Percentiles rank a stretch among this genome's conserved stretches.
phyloP scores from a whole-genome alignment of 768 basidiomycete genomes.

The Auriscalpium orientale region DNA sequence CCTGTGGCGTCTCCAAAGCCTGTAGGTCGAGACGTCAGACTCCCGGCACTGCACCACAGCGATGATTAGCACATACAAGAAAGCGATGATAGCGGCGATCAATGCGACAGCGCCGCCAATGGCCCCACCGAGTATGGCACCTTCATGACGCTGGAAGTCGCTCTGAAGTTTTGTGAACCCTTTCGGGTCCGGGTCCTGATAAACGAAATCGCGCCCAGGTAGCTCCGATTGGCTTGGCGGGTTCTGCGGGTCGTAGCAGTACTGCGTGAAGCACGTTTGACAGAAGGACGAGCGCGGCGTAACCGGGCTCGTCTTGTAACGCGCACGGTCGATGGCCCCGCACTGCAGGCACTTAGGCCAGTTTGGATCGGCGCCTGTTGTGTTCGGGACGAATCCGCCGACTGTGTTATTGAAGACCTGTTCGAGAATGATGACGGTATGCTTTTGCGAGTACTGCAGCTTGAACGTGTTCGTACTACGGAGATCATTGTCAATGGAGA shows the following conservation, averaged over 20 bases:
- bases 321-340: conserved; percentile 42
- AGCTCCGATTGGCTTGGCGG: conserved; percentile 19
- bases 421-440: conserved; percentile 50
- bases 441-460: conserved; percentile 49
- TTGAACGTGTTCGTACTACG: conserved; percentile 49
- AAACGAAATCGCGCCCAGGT: conserved; percentile 32
- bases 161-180: conserved; percentile 34
- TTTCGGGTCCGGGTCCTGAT: conserved; percentile 49
- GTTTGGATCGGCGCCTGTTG: conserved; percentile 44
- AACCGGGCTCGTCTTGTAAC: conserved; percentile 12
- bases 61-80: conserved; percentile 25
- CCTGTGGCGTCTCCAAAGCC: neutral
- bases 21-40: neutral
- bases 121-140: conserved; percentile 40
- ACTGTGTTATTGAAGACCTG: conserved; percentile 50
- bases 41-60: neutral
- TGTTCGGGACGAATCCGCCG: conserved; percentile 54
- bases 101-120: conserved; percentile 36
- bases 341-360: conserved; percentile 67
- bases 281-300: conserved; percentile 19
- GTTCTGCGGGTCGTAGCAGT: conserved; percentile 23
- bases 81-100: conserved; percentile 28
- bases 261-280: conserved; percentile 21
- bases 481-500: neutral
- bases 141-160: conserved; percentile 41